phyloP scores from a whole-genome alignment of 495 filamentous ascomycete genomes.

The Tetracladium marchalianum region DNA sequence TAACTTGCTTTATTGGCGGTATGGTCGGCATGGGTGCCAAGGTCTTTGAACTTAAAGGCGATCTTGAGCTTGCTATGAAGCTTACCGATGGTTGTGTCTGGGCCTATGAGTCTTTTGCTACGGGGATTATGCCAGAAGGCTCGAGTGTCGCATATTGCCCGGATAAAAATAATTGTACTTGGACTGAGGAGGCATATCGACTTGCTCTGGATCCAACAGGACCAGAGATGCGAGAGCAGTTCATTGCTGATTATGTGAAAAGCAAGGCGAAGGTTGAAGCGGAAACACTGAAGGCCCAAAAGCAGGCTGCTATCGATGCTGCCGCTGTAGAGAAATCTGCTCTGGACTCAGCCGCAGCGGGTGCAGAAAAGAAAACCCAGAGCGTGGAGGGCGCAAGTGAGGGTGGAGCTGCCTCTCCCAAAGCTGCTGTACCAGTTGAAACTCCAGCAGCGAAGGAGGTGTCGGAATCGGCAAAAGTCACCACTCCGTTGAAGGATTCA shows the following conservation, averaged over 20 bases:
- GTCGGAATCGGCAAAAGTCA: constrained; percentile 1
- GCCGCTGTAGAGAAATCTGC: neutral
- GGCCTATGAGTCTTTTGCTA: constrained; percentile 73
- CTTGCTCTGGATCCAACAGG: constrained; percentile 43
- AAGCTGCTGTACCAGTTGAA: too few relatives aligned
- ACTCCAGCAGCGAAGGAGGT: neutral
- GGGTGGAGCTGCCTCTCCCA: too few relatives aligned
- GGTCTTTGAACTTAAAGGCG: constrained; percentile 67
- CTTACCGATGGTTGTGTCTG: constrained; percentile 91
- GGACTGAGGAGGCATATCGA: constrained; percentile 61
- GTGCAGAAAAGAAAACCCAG: neutral
- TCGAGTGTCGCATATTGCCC: constrained; percentile 59
- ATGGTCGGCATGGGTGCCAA: constrained; percentile 90
- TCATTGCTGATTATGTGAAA: constrained; percentile 30
- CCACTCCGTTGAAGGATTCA: neutral
- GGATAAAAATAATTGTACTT: constrained; percentile 56
- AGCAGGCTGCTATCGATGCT: neutral
- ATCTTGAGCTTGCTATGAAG: constrained; percentile 72
- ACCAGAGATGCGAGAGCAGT: constrained; percentile 21
- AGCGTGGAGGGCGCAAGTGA: too few relatives aligned
- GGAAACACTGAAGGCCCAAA: neutral
- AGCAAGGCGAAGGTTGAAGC: constrained; percentile 14
- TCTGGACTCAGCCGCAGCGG: neutral
- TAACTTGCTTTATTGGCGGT: constrained; percentile 85
- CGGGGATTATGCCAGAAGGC: constrained; percentile 85